Base-by-base conservation (phyloP, 495 filamentous ascomycete species). In the Aspergillus indologenus region DNA sequence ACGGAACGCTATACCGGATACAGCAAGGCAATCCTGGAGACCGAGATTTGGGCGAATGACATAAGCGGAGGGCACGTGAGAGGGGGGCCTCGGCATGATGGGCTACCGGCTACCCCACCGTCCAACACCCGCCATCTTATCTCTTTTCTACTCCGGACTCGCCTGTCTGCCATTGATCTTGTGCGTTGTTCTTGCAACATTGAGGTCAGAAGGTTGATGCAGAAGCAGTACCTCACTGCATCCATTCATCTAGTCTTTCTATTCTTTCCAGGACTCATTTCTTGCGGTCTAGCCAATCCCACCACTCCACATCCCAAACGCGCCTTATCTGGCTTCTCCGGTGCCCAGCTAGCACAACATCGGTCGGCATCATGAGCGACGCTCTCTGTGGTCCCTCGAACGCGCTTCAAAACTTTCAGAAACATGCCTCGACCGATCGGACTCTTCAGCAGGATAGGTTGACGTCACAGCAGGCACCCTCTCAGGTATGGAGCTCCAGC, bases 321-420 rank as follows among this genome's bases (percentile, higher is more conserved):
- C 26, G 26, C 26, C 26, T 29, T 29, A 29, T 29, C 26, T 29
- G 26, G 26, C 26, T 49, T 22, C n/a, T 53, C 40, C 18, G 40
- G 29, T 12, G 7, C n/a, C 45, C 17, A 9, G 31, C 42, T 6
- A 11, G 34, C 34, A 40, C 34, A 7, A 14, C 34, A 45, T 24
- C 48, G 20, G 15, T 60, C 29, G 56, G 45, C 70, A 72, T 63
- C 71, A 95, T 96, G 92, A 79, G 87, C 49, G 91, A 95, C 69
- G 81, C 81, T 58, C 79, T 96, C 52, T 98, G 93, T 72, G 91
- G 93, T 45, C 91, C 93, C 22, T 92, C 92, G 12, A 96, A 92
- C 73, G 85, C 91, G 60, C 84, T 94, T 43, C 89, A 94, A 68
- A 89, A 83, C 65, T 87, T 96, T 64, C 83, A 90, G 64, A 88